Percentiles rank a stretch among this genome's conserved stretches.
Evolutionary conservation across 2,329 filamentous ascomycete species (phyloP).

Genomic region (Zymoseptoria crescenta): DNA sequence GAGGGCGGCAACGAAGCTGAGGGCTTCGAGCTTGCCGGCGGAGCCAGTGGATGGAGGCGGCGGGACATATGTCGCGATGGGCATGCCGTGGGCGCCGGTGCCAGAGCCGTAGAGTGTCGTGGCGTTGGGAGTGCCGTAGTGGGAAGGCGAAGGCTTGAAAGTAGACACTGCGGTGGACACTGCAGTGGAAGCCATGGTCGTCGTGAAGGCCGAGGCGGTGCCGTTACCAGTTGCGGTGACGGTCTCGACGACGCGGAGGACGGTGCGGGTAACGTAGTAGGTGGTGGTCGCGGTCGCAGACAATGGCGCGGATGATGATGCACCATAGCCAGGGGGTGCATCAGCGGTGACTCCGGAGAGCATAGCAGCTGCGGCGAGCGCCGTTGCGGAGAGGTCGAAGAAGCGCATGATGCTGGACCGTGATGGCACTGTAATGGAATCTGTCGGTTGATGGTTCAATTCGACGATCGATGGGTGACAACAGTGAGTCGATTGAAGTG

Average conservation of each 20-base stretch:
- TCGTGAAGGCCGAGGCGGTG: slow-evolving; percentile 11
- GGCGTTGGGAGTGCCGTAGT: background rate
- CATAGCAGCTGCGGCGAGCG: slow-evolving; percentile 11
- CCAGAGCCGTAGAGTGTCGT: background rate
- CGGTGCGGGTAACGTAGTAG: slow-evolving; percentile 21
- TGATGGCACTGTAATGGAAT: slow-evolving; percentile 3
- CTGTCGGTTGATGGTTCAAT: slow-evolving; percentile 1
- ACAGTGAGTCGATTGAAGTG: background rate
- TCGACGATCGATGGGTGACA: background rate
- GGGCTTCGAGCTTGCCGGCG: slow-evolving; percentile 12
- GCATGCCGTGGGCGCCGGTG: slow-evolving; percentile 4
- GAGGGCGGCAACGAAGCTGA: slow-evolving; percentile 13
- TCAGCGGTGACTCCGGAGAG: slow-evolving; percentile 8
- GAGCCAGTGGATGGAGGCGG: slow-evolving; percentile 10
- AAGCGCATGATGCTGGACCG: slow-evolving; percentile 18
- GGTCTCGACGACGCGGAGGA: slow-evolving; percentile 22
- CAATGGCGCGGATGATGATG: background rate
- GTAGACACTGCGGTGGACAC: slow-evolving; percentile 6
- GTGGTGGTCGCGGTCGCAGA: slow-evolving; percentile 17
- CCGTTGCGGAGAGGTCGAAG: slow-evolving; percentile 15
- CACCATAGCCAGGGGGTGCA: slow-evolving; percentile 6
- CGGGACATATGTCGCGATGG: slow-evolving; percentile 5
- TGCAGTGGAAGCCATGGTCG: slow-evolving; percentile 5
- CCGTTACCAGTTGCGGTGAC: slow-evolving; percentile 20
- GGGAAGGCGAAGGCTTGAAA: background rate